phyloP scores from a whole-genome alignment of 129 eudicot species.

The Chrysanthemum lavandulifolium region DNA sequence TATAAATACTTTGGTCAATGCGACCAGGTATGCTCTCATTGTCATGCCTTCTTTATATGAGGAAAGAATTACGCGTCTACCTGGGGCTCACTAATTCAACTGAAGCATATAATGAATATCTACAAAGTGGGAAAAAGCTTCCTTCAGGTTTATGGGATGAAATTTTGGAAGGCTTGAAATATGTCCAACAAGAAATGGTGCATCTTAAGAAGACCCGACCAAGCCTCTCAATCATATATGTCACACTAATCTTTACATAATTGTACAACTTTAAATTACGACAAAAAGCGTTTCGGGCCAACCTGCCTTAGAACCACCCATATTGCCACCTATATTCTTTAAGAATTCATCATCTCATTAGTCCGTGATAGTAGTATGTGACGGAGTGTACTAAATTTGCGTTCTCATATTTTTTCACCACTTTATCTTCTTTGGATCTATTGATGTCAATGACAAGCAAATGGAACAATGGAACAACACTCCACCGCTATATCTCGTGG shows the following conservation, averaged over 20 bases:
- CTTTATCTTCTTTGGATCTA: constrained; percentile 89
- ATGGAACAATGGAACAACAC: constrained; percentile 69
- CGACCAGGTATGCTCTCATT: too few relatives aligned
- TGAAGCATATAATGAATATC: constrained; percentile 96
- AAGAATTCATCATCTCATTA: too few relatives aligned
- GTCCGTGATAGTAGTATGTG: neutral
- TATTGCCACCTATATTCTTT: too few relatives aligned
- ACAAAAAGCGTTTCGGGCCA: too few relatives aligned
- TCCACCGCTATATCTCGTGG: constrained; percentile 82
- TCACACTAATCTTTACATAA: too few relatives aligned
- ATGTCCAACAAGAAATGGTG: constrained; percentile 79
- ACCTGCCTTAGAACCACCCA: too few relatives aligned
- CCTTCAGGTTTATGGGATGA: constrained; percentile 88
- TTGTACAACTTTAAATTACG: too few relatives aligned
- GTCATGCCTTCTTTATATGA: too few relatives aligned
- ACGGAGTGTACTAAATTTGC: neutral
- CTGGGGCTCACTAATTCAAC: constrained; percentile 87
- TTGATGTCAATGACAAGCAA: constrained; percentile 67
- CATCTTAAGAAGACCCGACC: constrained; percentile 78
- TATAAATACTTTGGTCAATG: too few relatives aligned
- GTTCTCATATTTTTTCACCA: constrained; percentile 36
- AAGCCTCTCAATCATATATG: constrained; percentile 51
- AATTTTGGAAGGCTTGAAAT: constrained; percentile 65
- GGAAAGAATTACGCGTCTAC: too few relatives aligned
- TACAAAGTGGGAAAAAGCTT: constrained; percentile 64